Base-by-base conservation (phyloP, 129 eudicot species). In the Artemisia annua region DNA sequence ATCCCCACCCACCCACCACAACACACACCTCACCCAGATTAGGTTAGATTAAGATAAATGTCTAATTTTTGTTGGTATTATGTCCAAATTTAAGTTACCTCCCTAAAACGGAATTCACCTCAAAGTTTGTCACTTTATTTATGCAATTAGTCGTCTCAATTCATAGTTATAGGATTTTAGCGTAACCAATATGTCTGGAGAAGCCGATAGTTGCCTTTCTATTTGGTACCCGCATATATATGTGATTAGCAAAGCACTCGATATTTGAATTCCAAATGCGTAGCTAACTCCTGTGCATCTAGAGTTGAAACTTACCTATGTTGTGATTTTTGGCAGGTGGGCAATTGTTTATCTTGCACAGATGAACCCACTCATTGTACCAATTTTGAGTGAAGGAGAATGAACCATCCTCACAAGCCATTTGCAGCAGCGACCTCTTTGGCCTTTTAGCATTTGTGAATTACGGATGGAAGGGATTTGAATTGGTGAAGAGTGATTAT, bases 361-460 rank as follows among this genome's bases (percentile, higher is more conserved):
- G 5, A 51, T 51, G 56, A 51, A 51, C 3, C 56, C 56, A 3
- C 56, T 51, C 56, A 51, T 51, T 2, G 56, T 51, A 17, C 56
- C 56, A 51, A 51, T 51, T 51, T 17, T 51, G 56, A 51, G 56
- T 5, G 56, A 51, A 15, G 56, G 17, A 5, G 56, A 51, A 15
- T 51, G 56, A 51, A 73, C 6, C 61, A 53, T 64, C 65, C 74
- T 20, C 11, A 19, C 18, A 67, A 35, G 69, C 35, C 49, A 70
- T 49, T 18, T 62, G 71, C 71, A 59, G 20, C 56, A 60, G 19
- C 64, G 49, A 61, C 39, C 49, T 6, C 68, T 44, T 69, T 77
- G 63, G 69, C 51, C 48, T 63, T 78, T 26, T 63, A 53, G 77
- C 72, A 78, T 78, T 70, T 78, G 67, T 71, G 77, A 78, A 78